phyloP scores from a whole-genome alignment of 768 basidiomycete species.

The Boletus subcaerulescens region DNA sequence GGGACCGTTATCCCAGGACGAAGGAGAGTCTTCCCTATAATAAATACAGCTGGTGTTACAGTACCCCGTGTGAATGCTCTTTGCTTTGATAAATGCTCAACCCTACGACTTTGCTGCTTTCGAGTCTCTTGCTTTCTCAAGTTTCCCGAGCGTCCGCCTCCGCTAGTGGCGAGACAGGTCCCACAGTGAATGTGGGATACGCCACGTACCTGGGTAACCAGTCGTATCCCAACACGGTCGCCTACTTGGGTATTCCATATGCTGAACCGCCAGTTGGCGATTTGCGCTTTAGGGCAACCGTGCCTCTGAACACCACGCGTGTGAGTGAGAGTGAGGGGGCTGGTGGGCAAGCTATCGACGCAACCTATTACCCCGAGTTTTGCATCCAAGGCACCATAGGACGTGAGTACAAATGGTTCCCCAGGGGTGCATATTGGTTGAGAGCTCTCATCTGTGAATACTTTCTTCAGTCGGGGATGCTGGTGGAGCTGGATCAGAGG shows the following conservation, averaged over 20 bases:
- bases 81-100: not conserved
- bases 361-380: constrained; percentile 51
- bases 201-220: constrained; percentile 55
- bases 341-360: constrained; percentile 44
- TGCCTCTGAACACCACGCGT: constrained; percentile 49
- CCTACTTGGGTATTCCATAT: constrained; percentile 50
- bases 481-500: constrained; percentile 64
- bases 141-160: constrained; percentile 1
- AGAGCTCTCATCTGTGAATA: not conserved
- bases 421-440: not conserved
- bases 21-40: too few species aligned
- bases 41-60: too few species aligned
- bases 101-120: not conserved
- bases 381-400: constrained; percentile 59
- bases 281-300: constrained; percentile 45
- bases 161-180: not conserved
- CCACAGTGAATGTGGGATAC: constrained; percentile 56
- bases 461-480: constrained; percentile 45
- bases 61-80: too few species aligned
- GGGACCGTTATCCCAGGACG: too few species aligned
- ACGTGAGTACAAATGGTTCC: constrained; percentile 26
- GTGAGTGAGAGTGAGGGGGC: constrained; percentile 32
- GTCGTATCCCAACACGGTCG: constrained; percentile 50
- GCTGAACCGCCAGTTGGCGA: constrained; percentile 43
- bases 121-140: constrained; percentile 24